Evolutionary conservation across 257 asterid genomes (phyloP).

Genomic region (Solanum megistacrolobum): DNA sequence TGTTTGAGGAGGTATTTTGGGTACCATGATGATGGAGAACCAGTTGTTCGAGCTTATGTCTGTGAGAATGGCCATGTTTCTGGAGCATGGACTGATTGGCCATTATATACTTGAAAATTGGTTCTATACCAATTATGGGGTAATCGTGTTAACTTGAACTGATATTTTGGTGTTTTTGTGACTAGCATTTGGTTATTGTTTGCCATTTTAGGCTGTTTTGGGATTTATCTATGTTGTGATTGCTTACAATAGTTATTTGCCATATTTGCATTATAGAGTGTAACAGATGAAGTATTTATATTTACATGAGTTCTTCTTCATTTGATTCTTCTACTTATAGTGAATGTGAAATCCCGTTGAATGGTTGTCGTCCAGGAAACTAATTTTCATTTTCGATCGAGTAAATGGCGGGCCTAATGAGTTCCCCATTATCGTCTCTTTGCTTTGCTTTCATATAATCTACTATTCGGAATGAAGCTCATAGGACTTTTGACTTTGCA

Average conservation of each 20-base stretch:
- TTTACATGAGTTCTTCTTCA: not conserved
- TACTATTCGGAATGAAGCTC: not conserved
- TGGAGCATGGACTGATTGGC: constrained; percentile 98
- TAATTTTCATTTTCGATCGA: not conserved
- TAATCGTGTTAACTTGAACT: not conserved
- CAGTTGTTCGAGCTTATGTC: constrained; percentile 80
- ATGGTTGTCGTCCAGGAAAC: not conserved
- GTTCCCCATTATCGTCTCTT: not conserved
- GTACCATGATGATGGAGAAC: constrained; percentile 86
- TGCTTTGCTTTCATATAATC: not conserved
- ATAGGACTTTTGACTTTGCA: not conserved
- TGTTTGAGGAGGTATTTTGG: constrained; percentile 81
- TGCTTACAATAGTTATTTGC: not conserved
- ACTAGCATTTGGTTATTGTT: not conserved
- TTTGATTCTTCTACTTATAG: not conserved
- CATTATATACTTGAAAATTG: constrained; percentile 45
- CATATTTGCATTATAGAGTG: not conserved
- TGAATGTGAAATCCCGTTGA: not conserved
- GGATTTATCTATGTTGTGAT: not conserved
- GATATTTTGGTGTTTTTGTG: not conserved
- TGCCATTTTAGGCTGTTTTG: not conserved
- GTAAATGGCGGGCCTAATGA: not conserved
- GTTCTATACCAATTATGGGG: not conserved
- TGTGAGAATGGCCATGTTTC: constrained; percentile 94
- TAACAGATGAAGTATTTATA: not conserved